phyloP scores from a whole-genome alignment of 164 flowering plant species.

The Buxus sempervirens region DNA sequence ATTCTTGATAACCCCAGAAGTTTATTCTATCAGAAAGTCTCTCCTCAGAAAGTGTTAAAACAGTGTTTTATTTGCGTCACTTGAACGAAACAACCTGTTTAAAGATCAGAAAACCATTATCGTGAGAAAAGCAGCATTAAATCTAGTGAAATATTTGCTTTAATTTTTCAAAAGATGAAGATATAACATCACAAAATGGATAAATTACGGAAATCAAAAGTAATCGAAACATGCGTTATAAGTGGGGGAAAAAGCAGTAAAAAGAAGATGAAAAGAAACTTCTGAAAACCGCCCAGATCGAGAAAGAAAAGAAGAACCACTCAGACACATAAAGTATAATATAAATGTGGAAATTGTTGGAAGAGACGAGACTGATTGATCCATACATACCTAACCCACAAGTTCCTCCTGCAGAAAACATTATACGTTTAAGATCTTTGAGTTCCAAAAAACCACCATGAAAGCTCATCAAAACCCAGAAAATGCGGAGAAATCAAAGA shows the following conservation, averaged over 20 bases:
- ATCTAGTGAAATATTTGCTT: too few species aligned
- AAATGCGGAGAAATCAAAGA: constrained; percentile 1
- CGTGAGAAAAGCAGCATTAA: too few species aligned
- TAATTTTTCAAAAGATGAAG: too few species aligned
- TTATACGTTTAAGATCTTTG: neutral
- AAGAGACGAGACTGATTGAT: neutral
- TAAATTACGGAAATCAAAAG: neutral
- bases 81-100: neutral
- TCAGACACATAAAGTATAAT: neutral
- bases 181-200: too few species aligned
- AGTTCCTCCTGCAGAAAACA: neutral
- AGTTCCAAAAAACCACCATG: constrained; percentile 14
- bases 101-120: neutral
- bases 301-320: neutral
- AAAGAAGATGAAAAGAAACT: neutral
- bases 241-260: neutral
- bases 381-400: neutral
- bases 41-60: too few species aligned
- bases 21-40: too few species aligned
- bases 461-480: neutral
- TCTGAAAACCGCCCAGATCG: neutral
- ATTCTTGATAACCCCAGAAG: constrained; percentile 27
- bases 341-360: too few species aligned
- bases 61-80: constrained; percentile 1
- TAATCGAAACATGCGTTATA: neutral